Evolutionary conservation across 768 basidiomycete genomes (phyloP).

Genomic region (Coprinopsis strossmayeri): DNA sequence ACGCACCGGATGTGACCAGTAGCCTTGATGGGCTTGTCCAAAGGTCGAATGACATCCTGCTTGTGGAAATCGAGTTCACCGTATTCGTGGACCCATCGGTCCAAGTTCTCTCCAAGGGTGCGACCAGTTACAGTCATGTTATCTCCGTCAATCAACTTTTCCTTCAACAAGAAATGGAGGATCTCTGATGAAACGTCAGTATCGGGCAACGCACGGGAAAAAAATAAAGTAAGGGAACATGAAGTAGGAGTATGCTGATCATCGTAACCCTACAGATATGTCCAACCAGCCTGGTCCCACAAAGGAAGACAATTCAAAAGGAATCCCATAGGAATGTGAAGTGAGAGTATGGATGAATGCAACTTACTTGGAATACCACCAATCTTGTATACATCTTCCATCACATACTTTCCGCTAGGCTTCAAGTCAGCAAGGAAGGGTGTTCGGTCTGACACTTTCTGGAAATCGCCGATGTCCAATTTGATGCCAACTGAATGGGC

Average conservation of each 20-base stretch:
- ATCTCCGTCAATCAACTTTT: slow-evolving; percentile 85
- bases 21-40: slow-evolving; percentile 81
- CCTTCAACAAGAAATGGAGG: slow-evolving; percentile 76
- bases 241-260: too few relatives aligned
- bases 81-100: slow-evolving; percentile 76
- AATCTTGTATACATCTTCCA: slow-evolving; percentile 94
- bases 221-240: too few relatives aligned
- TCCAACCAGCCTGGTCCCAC: too few relatives aligned
- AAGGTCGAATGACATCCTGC: slow-evolving; percentile 85
- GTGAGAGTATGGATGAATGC: not conserved
- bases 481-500: slow-evolving; percentile 93
- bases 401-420: slow-evolving; percentile 96
- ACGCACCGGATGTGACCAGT: slow-evolving; percentile 84
- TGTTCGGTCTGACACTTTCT: slow-evolving; percentile 82
- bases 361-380: slow-evolving; percentile 91
- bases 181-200: slow-evolving; percentile 47
- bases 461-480: slow-evolving; percentile 89
- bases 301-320: too few relatives aligned
- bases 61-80: slow-evolving; percentile 62
- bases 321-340: too few relatives aligned
- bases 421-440: slow-evolving; percentile 97
- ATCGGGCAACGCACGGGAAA: not conserved
- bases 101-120: slow-evolving; percentile 88
- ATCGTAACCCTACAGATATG: too few relatives aligned
- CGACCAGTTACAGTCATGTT: slow-evolving; percentile 88